Evolutionary conservation across 345 rosid species (phyloP), one percentile per base, ranked within the genome.

Genomic region (Abelmoschus esculentus): DNA sequence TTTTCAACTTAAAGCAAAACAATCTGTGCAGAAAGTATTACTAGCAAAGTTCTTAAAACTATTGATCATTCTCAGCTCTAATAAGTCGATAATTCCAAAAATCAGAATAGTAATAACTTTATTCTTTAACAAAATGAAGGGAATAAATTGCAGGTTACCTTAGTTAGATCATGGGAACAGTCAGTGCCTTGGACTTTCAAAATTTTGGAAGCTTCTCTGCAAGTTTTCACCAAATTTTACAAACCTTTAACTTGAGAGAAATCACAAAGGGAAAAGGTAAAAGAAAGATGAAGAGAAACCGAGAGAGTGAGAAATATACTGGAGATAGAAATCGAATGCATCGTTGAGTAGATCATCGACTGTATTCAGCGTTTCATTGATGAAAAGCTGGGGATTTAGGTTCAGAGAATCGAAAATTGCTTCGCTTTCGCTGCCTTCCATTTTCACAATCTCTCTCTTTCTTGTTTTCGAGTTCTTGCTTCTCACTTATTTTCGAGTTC

Each of bases 361-460:
- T 54, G 86, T 70, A 80, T 93, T 89, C 56, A 91, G 81, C 66
- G 87, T 77, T 75, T 85, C 91, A 74, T 89, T 91, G 83, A 89
- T 75, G 87, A 93, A 88, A 38, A 83, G 75, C 50, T 80, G 87
- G 38, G 98, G 97, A 52, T 89, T 84, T 5, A 93, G 75, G 58
- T 86, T 81, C 72, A 89, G 76, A 10, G 92, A 82, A 57, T 82
- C 80, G 74, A 85, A 91, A 7, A 87, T 71, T 11, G 79, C 85
- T 22, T 85, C 86, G 74, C 86, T 79, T 67, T 85, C 89, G 70
- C 85, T 85, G 12, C 95, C 90, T 80, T 86, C 92, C 98, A 93
- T 83, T 62, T 44, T 64, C 42, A 14, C 70, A 66, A 2, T 14
- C 42, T 52, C 66, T 64, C 9, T 5, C 28, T 9, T 54, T 5